Evolutionary conservation across 805 yeast genomes (phyloP).

Genomic region (Yamadazyma sp.): DNA sequence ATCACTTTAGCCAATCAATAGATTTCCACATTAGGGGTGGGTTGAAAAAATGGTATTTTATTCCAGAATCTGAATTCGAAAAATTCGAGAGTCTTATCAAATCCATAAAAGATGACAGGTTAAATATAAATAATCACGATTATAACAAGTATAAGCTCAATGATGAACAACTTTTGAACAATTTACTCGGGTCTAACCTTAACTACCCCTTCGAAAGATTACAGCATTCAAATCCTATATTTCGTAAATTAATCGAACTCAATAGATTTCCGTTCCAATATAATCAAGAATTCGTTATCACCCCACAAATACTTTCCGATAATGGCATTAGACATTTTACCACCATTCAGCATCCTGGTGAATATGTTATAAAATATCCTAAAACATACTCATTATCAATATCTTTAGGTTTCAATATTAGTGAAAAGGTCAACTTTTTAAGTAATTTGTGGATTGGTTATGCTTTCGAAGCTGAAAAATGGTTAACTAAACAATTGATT

Average conservation of each 20-base stretch:
- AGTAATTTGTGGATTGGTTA: constrained; percentile 52
- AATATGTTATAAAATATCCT: constrained; percentile 57
- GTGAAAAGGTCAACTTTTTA: constrained; percentile 58
- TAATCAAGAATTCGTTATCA: constrained; percentile 41
- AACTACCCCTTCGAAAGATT: constrained; percentile 18
- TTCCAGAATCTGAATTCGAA: constrained; percentile 53
- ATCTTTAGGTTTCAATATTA: constrained; percentile 54
- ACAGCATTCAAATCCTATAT: constrained; percentile 23
- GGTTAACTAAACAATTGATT: constrained; percentile 47
- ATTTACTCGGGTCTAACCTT: neutral
- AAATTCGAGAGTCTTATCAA: constrained; percentile 35
- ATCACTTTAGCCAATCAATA: constrained; percentile 52
- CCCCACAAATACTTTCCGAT: constrained; percentile 47
- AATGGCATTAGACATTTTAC: constrained; percentile 48
- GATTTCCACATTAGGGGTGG: constrained; percentile 59
- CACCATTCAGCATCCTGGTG: constrained; percentile 59
- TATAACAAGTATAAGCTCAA: too few species aligned
- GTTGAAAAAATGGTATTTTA: constrained; percentile 55
- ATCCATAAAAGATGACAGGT: neutral
- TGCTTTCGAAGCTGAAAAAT: constrained; percentile 47
- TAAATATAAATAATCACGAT: neutral
- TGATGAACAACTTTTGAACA: neutral
- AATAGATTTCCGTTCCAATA: constrained; percentile 14
- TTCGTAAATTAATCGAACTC: constrained; percentile 21
- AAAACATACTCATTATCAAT: constrained; percentile 48